Evolutionary conservation across 2,329 filamentous ascomycete species (phyloP).

Genomic region (Fusarium begoniae): DNA sequence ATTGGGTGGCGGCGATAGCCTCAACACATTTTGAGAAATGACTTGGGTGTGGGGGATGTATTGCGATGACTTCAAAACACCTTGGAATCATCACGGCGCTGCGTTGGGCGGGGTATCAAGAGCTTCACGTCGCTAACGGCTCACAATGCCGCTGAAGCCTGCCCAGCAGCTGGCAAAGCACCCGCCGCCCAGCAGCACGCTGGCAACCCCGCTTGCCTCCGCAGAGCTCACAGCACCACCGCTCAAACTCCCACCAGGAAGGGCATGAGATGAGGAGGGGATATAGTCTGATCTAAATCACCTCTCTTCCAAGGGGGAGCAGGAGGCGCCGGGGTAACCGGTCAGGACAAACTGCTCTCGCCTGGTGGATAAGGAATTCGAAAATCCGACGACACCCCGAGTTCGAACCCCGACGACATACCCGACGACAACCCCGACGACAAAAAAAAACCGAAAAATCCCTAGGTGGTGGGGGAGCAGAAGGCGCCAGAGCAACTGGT

Average conservation of each 20-base stretch:
- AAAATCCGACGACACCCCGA: background rate
- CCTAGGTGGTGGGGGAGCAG: background rate
- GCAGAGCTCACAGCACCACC: background rate
- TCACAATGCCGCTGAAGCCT: background rate
- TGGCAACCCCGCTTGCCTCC: background rate
- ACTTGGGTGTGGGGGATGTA: background rate
- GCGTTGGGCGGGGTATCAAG: background rate
- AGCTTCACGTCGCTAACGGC: constrained; percentile 6
- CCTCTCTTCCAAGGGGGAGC: constrained; percentile 15
- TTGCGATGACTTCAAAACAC: constrained; percentile 22
- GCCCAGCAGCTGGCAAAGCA: background rate
- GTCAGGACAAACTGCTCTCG: constrained; percentile 43
- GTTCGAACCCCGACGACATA: constrained; percentile 26
- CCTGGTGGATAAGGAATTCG: constrained; percentile 19
- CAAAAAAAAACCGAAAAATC: background rate
- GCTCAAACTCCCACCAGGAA: background rate
- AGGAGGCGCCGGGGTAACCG: constrained; percentile 41
- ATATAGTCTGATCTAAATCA: constrained; percentile 13
- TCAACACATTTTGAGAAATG: background rate
- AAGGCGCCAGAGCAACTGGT: constrained; percentile 41
- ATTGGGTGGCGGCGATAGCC: constrained; percentile 6
- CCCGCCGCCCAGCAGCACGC: background rate
- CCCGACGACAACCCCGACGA: background rate
- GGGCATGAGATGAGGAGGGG: background rate
- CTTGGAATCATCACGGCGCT: background rate